These are phyloP conservation scores for Calonectria naviculata DNA, from an alignment of 2,329 filamentous ascomycete genomes.

Conservation along the genomic window DNA sequence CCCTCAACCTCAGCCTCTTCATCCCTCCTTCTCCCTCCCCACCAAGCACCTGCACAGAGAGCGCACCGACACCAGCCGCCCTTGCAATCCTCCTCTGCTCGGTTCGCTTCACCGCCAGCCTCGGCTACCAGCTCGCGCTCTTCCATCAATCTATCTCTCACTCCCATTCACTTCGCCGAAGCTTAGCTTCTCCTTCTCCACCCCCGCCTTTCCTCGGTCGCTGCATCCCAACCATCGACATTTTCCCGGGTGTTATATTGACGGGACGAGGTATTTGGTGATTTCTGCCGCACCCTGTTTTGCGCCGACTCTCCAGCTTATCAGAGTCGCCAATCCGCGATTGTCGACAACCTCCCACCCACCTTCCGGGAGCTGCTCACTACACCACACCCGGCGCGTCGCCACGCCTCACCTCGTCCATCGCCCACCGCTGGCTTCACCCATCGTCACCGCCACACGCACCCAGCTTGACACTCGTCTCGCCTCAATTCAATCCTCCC, in stretches of 20 bases:
- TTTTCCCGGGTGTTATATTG: constrained; percentile 2
- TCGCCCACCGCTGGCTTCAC: background rate
- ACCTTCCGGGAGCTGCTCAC: background rate
- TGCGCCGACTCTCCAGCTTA: background rate
- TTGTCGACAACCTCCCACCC: background rate
- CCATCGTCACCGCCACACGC: background rate
- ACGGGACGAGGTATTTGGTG: constrained; percentile 1
- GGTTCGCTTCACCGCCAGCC: constrained; percentile 9
- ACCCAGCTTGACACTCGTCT: background rate
- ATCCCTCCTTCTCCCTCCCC: background rate
- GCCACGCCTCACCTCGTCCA: background rate
- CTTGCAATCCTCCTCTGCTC: background rate
- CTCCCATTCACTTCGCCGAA: background rate
- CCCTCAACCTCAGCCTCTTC: background rate
- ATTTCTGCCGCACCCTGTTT: background rate
- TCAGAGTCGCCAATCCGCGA: background rate
- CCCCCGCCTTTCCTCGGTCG: constrained; percentile 19
- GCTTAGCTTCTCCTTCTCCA: constrained; percentile 20
- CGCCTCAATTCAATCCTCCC: background rate
- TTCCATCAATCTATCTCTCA: constrained; percentile 13
- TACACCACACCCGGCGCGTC: background rate
- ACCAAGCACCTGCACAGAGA: background rate
- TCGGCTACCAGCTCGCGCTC: background rate
- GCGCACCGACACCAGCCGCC: background rate
- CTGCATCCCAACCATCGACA: constrained; percentile 6